Base-by-base conservation (phyloP, 2,329 filamentous ascomycete species). In the Elsinoe ampelina region DNA sequence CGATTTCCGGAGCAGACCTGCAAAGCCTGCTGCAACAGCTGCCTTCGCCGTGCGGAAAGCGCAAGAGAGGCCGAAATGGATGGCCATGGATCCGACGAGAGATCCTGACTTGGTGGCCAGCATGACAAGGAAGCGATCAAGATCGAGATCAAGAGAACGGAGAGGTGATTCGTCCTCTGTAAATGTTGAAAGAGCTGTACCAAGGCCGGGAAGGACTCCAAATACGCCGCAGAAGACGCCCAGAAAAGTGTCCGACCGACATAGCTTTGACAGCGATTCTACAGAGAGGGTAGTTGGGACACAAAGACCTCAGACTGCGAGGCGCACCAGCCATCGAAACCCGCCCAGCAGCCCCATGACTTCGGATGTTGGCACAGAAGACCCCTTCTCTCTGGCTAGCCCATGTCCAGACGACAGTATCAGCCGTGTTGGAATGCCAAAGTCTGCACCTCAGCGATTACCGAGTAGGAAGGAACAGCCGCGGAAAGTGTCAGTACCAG, bases 381-480 rank as follows among this genome's bases (percentile, higher is more conserved):
- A 38, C 11, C 56, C 32, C 7, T 56, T 56, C 20, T 58, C 56
- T 5, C 8, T 52, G 10, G 36, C 50, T 47, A 59, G 32, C 38
- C 58, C 43, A 39, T 48, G 17, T 7, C 60, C 60, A 12, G 60
- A 61, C 26, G 60, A 61, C 51, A 60, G 60, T 32, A 59, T 61
- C 35, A 61, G 60, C 45, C 52, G 54, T 17, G 39, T 55, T 55
- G 42, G 57, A 19, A 26, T 59, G 19, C 26, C 57, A 36, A 43
- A 77, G 70, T 57, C 71, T 77, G 7, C 52, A 12, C 34, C 41
- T 41, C 39, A 42, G 30, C 4, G 17, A 13, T 26, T 32, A 8
- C 17, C 47, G 7, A 45, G 38, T 6, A 20, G 47, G 17, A 13
- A 38, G n/a, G 39, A 43, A 11, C 47, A 50, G 22, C 48, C 30